phyloP scores from a whole-genome alignment of 2,329 filamentous ascomycete genomes.

The Phyllosticta citriasiana region DNA sequence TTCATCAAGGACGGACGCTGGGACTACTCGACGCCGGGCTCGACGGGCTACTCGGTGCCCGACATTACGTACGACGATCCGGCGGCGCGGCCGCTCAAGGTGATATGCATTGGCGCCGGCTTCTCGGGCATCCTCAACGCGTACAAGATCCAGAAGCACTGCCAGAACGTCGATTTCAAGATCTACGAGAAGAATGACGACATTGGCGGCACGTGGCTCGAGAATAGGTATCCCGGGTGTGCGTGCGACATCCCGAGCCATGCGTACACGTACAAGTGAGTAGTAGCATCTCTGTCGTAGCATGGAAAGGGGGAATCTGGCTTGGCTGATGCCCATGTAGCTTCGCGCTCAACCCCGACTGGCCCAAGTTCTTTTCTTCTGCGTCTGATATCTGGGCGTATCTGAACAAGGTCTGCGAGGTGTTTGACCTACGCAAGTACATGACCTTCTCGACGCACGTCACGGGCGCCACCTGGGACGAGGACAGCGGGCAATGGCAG shows the following conservation, averaged over 20 bases:
- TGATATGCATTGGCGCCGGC: conserved; percentile 40
- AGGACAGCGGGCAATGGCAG: conserved; percentile 39
- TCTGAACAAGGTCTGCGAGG: conserved; percentile 38
- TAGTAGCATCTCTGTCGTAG: not conserved
- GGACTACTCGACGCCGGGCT: conserved; percentile 35
- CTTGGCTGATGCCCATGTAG: conserved; percentile 6
- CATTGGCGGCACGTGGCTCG: conserved; percentile 37
- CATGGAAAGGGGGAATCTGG: too few species aligned
- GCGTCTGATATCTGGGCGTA: conserved; percentile 40
- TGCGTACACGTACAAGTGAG: conserved; percentile 31
- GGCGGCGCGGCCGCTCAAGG: conserved; percentile 33
- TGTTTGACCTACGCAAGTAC: conserved; percentile 41
- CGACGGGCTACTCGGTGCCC: conserved; percentile 31
- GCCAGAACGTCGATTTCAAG: conserved; percentile 36
- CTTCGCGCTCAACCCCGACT: conserved; percentile 38
- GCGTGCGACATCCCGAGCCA: conserved; percentile 39
- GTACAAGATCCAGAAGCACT: conserved; percentile 38
- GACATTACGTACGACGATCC: conserved; percentile 32
- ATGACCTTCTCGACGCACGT: conserved; percentile 44
- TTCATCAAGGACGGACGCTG: conserved; percentile 21
- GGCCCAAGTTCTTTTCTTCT: conserved; percentile 38
- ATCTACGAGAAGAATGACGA: conserved; percentile 40
- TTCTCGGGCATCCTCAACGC: conserved; percentile 38
- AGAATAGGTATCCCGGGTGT: conserved; percentile 33
- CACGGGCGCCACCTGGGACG: conserved; percentile 39